Conservation (phyloP, 148 eudicot genomes). For the Dianthus caryophyllus region DNA sequence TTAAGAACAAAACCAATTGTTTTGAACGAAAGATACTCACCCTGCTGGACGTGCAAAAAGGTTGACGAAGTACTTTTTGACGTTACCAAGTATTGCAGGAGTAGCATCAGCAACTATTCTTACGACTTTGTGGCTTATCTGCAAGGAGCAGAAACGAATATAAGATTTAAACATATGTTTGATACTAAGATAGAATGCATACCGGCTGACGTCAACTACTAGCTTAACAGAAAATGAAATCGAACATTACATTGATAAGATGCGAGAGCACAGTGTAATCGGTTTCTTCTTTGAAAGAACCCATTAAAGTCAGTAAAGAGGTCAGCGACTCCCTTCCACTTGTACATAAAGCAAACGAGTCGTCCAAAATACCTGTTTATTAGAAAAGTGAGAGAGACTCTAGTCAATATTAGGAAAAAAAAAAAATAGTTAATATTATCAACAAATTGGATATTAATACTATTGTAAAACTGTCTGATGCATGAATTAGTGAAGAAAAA, state of each 20-base stretch:
- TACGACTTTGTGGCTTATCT: slow-evolving; percentile 68
- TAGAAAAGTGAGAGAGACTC: too few relatives aligned
- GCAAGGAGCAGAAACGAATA: slow-evolving; percentile 2
- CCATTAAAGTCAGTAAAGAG: slow-evolving; percentile 74
- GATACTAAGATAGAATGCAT: not conserved
- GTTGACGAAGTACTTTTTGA: slow-evolving; percentile 60
- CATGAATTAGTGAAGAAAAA: too few relatives aligned
- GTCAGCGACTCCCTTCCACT: slow-evolving; percentile 65
- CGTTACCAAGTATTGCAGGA: slow-evolving; percentile 48
- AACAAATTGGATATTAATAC: too few relatives aligned
- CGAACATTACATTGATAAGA: slow-evolving; percentile 57
- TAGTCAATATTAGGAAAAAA: too few relatives aligned
- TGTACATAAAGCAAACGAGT: slow-evolving; percentile 73
- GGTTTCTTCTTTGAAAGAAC: slow-evolving; percentile 71
- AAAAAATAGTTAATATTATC: too few relatives aligned
- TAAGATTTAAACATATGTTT: not conserved
- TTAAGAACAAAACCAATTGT: not conserved
- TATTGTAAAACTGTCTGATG: too few relatives aligned
- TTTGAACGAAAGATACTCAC: slow-evolving; percentile 36
- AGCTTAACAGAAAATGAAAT: not conserved
- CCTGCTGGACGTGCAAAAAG: slow-evolving; percentile 72
- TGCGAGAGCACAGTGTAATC: slow-evolving; percentile 88
- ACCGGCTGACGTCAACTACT: slow-evolving; percentile 13
- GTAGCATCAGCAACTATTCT: slow-evolving; percentile 82
- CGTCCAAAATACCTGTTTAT: slow-evolving; percentile 82